Conservation (phyloP, 1,284 basidiomycete species). For the Blastosporella zonata region DNA sequence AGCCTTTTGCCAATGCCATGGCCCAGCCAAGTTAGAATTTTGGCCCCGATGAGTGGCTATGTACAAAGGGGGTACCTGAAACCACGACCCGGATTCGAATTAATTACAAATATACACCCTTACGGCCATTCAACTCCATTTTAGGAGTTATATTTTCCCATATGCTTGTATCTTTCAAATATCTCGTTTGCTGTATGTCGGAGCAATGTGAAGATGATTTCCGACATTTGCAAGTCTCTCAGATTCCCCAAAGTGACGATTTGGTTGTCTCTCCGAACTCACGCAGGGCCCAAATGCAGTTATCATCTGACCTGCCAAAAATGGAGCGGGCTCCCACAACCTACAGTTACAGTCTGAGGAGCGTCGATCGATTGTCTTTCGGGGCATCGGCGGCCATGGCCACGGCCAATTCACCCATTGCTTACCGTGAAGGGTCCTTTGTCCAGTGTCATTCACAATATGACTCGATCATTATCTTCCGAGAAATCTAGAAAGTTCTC, state of each 20-base stretch:
- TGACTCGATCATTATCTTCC: not conserved
- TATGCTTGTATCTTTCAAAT: not conserved
- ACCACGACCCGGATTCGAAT: constrained; percentile 2
- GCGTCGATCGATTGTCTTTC: not conserved
- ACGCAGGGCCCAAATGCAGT: not conserved
- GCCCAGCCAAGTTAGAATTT: constrained; percentile 4
- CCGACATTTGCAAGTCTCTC: not conserved
- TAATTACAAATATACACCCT: constrained; percentile 4
- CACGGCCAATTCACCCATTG: not conserved
- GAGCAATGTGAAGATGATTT: not conserved
- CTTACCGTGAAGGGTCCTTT: not conserved
- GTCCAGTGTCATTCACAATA: not conserved
- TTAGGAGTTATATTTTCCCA: not conserved
- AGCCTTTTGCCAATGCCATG: constrained; percentile 4
- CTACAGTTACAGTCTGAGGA: not conserved
- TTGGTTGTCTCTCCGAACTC: not conserved
- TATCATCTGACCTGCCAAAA: not conserved
- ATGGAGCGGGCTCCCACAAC: not conserved
- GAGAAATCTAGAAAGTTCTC: constrained; percentile 6
- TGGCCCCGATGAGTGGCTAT: constrained; percentile 17
- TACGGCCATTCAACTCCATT: not conserved
- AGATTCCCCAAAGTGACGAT: not conserved
- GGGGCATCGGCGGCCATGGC: not conserved
- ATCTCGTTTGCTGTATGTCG: not conserved
- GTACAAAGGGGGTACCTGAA: constrained; percentile 13